Base-by-base conservation (phyloP, 306 rosid species). In the Cotoneaster glaucophyllus region DNA sequence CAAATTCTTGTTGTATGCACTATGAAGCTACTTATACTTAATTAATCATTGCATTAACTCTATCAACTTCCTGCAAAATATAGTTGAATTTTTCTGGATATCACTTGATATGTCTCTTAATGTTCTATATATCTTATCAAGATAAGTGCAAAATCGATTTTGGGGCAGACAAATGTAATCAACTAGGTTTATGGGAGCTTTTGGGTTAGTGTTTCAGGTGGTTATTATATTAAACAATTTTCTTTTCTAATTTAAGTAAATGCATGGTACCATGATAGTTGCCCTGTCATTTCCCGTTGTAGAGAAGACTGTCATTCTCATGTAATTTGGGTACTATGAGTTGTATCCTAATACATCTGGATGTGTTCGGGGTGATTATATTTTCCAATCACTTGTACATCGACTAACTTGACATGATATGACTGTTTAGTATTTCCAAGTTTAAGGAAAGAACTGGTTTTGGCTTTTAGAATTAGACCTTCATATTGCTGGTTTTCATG, bases 21-120 rank as follows among this genome's bases (percentile, higher is more conserved):
- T 69, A 54, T 75, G 77, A 78, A 70, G 69, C 14, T 26, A 65
- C 70, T 10, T 24, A 6, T 74, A 70, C 65, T 63, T 69, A 31
- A 57, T 54, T 25, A n/a, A 22, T 25, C 39, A 24, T 34, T 57
- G 39, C 54, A 19, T 56, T 32, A 64, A 24, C 13, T 37, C 56
- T 3, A 28, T 58, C 19, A 18, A 73, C 41, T 6, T 73, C 48
- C 64, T 58, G 19, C 6, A 59, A 6, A 24, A 39, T 14, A 13
- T 41, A 73, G 11, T 41, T 59, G 8, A 59, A 17, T 34, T 5
- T 34, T 39, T 58, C 39, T 73, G n/a, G 37, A 41, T 58, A 39
- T 58, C 6, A 39, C 25, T 39, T 72, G 17, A 22, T 57, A 32
- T 3, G 67, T 24, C 31, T 56, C 37, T 72, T 43, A 14, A 37